phyloP scores from a whole-genome alignment of 2,329 filamentous ascomycete species.

The Aspergillus fumigatus region DNA sequence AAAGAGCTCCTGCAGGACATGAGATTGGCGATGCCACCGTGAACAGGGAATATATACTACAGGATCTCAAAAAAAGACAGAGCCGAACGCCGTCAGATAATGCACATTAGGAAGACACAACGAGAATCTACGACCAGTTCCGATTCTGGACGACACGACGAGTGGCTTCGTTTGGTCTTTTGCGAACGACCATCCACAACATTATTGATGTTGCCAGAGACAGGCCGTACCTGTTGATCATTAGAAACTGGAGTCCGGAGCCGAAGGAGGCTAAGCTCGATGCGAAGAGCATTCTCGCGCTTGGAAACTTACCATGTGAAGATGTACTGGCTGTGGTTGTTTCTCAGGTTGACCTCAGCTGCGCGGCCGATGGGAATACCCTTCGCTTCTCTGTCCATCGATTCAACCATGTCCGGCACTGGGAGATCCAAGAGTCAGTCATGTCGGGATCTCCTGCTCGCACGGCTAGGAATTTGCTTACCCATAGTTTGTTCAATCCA shows the following conservation, averaged over 20 bases:
- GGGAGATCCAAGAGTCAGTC: constrained; percentile 15
- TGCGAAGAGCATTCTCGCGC: not conserved
- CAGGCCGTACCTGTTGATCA: constrained; percentile 69
- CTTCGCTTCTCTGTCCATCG: constrained; percentile 69
- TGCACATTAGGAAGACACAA: constrained; percentile 3
- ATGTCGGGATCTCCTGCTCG: not conserved
- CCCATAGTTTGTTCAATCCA: constrained; percentile 97
- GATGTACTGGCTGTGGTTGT: constrained; percentile 98
- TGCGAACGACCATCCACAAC: constrained; percentile 93
- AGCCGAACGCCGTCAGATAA: constrained; percentile 37
- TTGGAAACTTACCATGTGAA: constrained; percentile 77
- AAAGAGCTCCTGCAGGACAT: constrained; percentile 79
- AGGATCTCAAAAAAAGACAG: constrained; percentile 14
- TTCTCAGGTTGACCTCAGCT: constrained; percentile 86
- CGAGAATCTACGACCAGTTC: constrained; percentile 55
- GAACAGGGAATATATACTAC: constrained; percentile 15
- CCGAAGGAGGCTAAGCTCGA: not conserved
- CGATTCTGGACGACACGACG: constrained; percentile 72
- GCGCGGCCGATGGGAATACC: constrained; percentile 86
- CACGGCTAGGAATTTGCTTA: constrained; percentile 37
- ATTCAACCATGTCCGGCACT: constrained; percentile 75
- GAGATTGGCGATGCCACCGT: constrained; percentile 41
- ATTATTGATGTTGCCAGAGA: constrained; percentile 84
- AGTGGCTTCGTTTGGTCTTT: constrained; percentile 68
- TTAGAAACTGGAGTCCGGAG: constrained; percentile 16